These are phyloP conservation scores for Corynascus novoguineensis DNA, from an alignment of 495 filamentous ascomycete genomes.

Conservation along the genomic window DNA sequence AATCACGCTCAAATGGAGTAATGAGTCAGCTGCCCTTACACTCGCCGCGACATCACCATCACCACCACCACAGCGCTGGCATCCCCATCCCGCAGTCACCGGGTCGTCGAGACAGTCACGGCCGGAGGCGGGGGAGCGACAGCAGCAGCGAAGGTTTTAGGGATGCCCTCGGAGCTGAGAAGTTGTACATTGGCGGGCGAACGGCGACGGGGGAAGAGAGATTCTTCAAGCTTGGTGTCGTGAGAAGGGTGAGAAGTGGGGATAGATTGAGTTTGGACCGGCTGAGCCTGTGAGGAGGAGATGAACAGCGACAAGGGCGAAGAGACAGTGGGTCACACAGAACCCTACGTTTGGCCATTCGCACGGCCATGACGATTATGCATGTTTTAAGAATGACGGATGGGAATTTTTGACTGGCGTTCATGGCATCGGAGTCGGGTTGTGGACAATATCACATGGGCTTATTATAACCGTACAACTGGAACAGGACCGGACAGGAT, in stretches of 20 bases:
- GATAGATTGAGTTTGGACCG: slow-evolving; percentile 53
- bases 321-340: background rate
- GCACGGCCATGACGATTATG: background rate
- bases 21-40: slow-evolving; percentile 43
- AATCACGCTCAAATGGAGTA: slow-evolving; percentile 35
- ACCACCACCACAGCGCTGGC: slow-evolving; percentile 30
- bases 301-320: background rate
- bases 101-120: slow-evolving; percentile 4
- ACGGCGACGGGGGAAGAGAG: slow-evolving; percentile 82
- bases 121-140: slow-evolving; percentile 67
- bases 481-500: too few relatives aligned
- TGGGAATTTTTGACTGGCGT: background rate
- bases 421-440: background rate
- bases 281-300: slow-evolving; percentile 52
- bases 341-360: background rate
- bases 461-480: background rate
- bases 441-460: background rate
- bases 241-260: slow-evolving; percentile 50
- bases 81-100: slow-evolving; percentile 34
- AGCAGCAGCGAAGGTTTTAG: slow-evolving; percentile 73
- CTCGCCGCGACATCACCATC: slow-evolving; percentile 36
- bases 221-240: slow-evolving; percentile 68
- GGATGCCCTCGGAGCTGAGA: slow-evolving; percentile 67
- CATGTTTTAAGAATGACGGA: slow-evolving; percentile 1
- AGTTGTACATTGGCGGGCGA: slow-evolving; percentile 82